Evolutionary conservation across 2,329 filamentous ascomycete species (phyloP).

Genomic region (Aschersonia sp.): DNA sequence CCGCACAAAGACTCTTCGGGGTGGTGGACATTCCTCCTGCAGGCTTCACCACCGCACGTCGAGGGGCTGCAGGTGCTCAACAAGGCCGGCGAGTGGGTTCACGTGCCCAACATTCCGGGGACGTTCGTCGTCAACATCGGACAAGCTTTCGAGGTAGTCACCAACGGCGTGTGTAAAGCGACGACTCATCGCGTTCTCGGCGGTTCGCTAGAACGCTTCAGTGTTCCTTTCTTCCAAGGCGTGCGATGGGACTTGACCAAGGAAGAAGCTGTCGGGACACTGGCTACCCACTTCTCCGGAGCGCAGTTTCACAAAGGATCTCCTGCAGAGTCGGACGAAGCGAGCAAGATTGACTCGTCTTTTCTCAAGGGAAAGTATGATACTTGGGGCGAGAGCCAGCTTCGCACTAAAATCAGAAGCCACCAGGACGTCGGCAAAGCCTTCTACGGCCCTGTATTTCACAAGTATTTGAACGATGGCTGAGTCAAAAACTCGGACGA

Average conservation of each 20-base stretch:
- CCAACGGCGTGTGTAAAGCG: slow-evolving; percentile 35
- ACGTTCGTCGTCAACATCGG: slow-evolving; percentile 45
- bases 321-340: background rate
- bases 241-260: background rate
- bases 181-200: slow-evolving; percentile 31
- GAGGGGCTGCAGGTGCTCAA: slow-evolving; percentile 36
- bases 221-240: slow-evolving; percentile 31
- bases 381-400: slow-evolving; percentile 39
- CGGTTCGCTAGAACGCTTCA: slow-evolving; percentile 20
- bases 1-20: slow-evolving; percentile 45
- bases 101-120: slow-evolving; percentile 28
- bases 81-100: slow-evolving; percentile 31
- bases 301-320: background rate
- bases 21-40: slow-evolving; percentile 50
- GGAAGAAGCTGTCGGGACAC: background rate
- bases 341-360: slow-evolving; percentile 31
- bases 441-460: slow-evolving; percentile 32
- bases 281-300: background rate
- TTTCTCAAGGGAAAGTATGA: slow-evolving; percentile 34
- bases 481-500: background rate
- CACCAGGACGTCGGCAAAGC: slow-evolving; percentile 30
- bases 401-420: slow-evolving; percentile 38
- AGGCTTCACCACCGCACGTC: slow-evolving; percentile 30
- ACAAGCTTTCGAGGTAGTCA: slow-evolving; percentile 43
- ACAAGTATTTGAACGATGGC: slow-evolving; percentile 9